Percentiles rank a stretch among this genome's conserved stretches.
phyloP scores from a whole-genome alignment of 192 early-diverging fungal genomes.

The Chytriomyces hyalinus region DNA sequence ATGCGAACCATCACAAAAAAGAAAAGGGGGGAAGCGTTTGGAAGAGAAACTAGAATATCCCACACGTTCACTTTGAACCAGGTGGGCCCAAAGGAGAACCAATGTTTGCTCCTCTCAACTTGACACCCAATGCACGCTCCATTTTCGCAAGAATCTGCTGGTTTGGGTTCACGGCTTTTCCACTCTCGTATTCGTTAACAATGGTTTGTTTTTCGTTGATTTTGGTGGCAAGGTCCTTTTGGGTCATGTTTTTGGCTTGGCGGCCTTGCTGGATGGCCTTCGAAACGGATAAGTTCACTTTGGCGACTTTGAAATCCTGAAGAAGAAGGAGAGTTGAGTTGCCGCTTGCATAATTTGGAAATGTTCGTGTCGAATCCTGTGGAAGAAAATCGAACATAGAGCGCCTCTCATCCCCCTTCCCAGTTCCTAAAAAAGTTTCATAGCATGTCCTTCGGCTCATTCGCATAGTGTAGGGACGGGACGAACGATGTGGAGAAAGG shows the following conservation, averaged over 20 bases:
- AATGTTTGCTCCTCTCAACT: conserved; percentile 78
- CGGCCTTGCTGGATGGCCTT: conserved; percentile 85
- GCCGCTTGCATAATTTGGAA: neutral
- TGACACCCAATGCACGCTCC: conserved; percentile 86
- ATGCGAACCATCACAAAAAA: too few relatives aligned
- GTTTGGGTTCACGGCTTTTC: conserved; percentile 81
- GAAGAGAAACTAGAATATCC: too few relatives aligned
- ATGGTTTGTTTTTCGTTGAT: conserved; percentile 94
- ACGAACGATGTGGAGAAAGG: neutral
- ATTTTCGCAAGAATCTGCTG: conserved; percentile 88
- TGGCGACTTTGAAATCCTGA: conserved; percentile 58
- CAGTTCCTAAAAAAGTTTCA: neutral
- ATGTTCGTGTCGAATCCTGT: neutral
- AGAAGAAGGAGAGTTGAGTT: neutral
- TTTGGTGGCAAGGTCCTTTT: conserved; percentile 87
- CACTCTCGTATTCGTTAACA: conserved; percentile 89
- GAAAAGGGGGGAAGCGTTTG: too few relatives aligned
- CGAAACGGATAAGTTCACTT: conserved; percentile 70
- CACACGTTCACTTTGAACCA: too few relatives aligned
- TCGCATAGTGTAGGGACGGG: neutral
- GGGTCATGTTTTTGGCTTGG: conserved; percentile 72
- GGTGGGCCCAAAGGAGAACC: conserved; percentile 40
- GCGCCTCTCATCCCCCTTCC: neutral
- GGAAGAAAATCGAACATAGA: neutral
- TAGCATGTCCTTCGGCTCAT: neutral